Base-by-base conservation (phyloP, 179 eudicot species). In the Heliamphora pulchella region DNA sequence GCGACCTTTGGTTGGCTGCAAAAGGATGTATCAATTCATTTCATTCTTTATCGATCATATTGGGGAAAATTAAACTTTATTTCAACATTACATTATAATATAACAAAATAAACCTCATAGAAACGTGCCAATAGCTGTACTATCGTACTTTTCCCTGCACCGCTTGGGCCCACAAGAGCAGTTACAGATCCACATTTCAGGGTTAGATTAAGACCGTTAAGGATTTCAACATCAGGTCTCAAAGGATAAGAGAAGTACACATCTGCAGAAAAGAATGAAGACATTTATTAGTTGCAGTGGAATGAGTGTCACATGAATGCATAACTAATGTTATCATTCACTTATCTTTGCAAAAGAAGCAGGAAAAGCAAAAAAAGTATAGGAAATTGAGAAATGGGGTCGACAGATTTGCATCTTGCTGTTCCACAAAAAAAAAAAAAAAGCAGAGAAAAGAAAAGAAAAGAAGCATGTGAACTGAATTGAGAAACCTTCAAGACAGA, bases 111-210 rank as follows among this genome's bases (percentile, higher is more conserved):
- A 71, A 94, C 99, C 98, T 96, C 99, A 79, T 96, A 96, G 81
- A 94, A 96, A 17, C 99, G 96, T 80, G 99, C 96, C 90, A 96
- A 83, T 79, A 96, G 85, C 89, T 94, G 99, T 68, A 96, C 99
- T 79, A 96, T 79, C 50, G 99, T 96, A 86, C 99, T 96, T 85
- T 96, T 96, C 74, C 99, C 99, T 54, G 99, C 96, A 83, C 99
- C 99, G 83, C 99, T 96, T 80, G 98, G 85, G 74, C 99, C 99
- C 81, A 96, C 99, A 48, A 96, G 92, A 81, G 99, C 99, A 80
- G 99, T 96, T 59, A 92, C 85, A 76, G 93, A 87, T 79, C 99
- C 99, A 78, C 89, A 86, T 85, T 88, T 96, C 64, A 96, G 85
- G 15, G 86, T 89, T 78, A 96, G 87, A 82, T 89, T 83, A 48